Conservation (phyloP, 768 basidiomycete species). For the Lactarius evosmus region DNA sequence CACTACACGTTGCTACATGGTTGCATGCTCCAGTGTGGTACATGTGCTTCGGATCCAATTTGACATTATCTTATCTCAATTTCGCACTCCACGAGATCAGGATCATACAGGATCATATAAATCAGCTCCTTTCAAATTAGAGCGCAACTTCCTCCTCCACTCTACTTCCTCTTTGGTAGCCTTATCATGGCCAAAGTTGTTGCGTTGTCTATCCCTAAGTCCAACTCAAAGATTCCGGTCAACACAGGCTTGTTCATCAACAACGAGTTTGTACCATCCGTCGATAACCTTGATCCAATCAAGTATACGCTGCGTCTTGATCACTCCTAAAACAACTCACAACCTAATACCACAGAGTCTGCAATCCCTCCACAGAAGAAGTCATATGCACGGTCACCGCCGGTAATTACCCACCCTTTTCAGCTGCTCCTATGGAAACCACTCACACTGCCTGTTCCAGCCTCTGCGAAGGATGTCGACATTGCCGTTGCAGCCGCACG, state of each 20-base stretch:
- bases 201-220: conserved; percentile 31
- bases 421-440: not conserved
- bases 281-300: conserved; percentile 62
- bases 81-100: not conserved
- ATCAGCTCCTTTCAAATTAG: not conserved
- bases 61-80: conserved; percentile 1
- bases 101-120: too few species aligned
- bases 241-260: conserved; percentile 90
- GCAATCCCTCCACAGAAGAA: conserved; percentile 79
- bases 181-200: conserved; percentile 27
- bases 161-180: not conserved
- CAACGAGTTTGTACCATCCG: conserved; percentile 80
- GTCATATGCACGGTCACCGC: conserved; percentile 64
- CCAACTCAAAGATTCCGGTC: conserved; percentile 47
- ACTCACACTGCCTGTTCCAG: conserved; percentile 36
- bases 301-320: conserved; percentile 42
- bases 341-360: conserved; percentile 23
- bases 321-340: not conserved
- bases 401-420: conserved; percentile 28
- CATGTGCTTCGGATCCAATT: not conserved
- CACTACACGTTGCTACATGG: not conserved
- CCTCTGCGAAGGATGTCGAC: conserved; percentile 75
- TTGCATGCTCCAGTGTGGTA: too few species aligned
- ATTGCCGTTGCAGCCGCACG: conserved; percentile 80
- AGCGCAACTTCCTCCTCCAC: not conserved